Base-by-base conservation (phyloP, 2,329 filamentous ascomycete genomes). In the Fusarium solani-melongenae region DNA sequence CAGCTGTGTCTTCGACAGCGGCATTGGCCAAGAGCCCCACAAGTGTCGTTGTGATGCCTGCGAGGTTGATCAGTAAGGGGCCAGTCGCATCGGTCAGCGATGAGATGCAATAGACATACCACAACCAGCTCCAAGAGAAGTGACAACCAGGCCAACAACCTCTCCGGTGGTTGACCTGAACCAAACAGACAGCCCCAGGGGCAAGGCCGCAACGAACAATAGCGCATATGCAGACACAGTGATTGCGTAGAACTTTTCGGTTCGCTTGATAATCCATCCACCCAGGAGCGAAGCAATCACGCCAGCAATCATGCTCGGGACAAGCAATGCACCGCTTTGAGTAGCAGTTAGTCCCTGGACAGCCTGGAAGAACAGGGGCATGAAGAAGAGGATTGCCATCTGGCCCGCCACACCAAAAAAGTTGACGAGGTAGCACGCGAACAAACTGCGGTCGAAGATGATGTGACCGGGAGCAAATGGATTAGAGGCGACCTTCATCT, bases 321-420 rank as follows among this genome's bases (percentile, higher is more conserved):
- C 83, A 20, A 96, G 86, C 36, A 91, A 84, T 1, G 92, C 68
- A 1, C 93, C 93, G 5, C 92, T 89, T 62, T 85, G 81, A 0
- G 91, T 91, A 1, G 93, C 91, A 5, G 87, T 88, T 27, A 91
- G 83, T 6, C 89, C 90, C 58, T 92, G 86, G 1, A 92, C 91
- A 6, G 92, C 93, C 81, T 96, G 94, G 82, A 93, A 94, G 82
- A 92, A 94, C 3, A 96, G 84, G 1, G 93, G 92, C n/a, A 94
- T 84, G 82, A 93, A 94, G 84, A 94, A 96, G 5, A 93, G 73
- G 1, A 87, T 83, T 0, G 89, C 87, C 77, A 85, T 83, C 69
- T 86, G 83, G 15, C 88, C 91, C 1, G 86, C 89, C 62, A 92
- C 88, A 60, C 88, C 86, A 80, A 94, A 94, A 83, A 94, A 93